Conservation (phyloP, 2,329 filamentous ascomycete species). For the Talaromyces funiculosus region DNA sequence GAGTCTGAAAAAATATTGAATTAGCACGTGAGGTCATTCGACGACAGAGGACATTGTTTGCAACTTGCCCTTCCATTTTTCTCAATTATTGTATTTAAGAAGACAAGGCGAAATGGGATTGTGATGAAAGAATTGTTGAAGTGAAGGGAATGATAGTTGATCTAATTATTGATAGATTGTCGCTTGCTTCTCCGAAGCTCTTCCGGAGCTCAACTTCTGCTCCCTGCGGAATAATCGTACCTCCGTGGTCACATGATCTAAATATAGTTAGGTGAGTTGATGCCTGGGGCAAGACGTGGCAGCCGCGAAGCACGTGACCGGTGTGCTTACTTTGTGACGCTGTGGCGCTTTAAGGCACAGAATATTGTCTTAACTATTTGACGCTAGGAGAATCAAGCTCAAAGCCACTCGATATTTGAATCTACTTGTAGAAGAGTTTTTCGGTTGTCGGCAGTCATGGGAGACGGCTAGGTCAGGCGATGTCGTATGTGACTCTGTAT, state of each 20-base stretch:
- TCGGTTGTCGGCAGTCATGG: no score
- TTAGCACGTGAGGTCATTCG: constrained; percentile 10
- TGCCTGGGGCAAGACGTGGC: background rate
- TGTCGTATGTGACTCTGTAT: no score
- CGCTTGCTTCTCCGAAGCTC: background rate
- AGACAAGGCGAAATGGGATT: background rate
- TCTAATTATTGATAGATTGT: background rate
- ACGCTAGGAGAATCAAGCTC: background rate
- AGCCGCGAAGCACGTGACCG: background rate
- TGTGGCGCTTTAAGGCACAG: background rate
- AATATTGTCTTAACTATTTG: no score
- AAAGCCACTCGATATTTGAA: background rate
- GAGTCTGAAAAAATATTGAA: constrained; percentile 48
- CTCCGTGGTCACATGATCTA: background rate
- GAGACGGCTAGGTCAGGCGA: background rate
- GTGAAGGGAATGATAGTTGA: background rate
- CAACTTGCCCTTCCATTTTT: constrained; percentile 13
- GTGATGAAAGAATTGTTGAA: background rate
- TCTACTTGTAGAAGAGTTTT: background rate
- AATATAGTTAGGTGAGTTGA: background rate
- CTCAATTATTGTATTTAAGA: background rate
- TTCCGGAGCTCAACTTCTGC: constrained; percentile 3
- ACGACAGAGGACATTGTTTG: background rate
- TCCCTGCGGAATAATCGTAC: background rate
- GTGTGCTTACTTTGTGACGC: background rate